Percentiles rank a stretch among this genome's conserved stretches.
These are phyloP conservation scores for Xylaria sp. DNA, from an alignment of 2,329 filamentous ascomycete species.

Conservation along the genomic window DNA sequence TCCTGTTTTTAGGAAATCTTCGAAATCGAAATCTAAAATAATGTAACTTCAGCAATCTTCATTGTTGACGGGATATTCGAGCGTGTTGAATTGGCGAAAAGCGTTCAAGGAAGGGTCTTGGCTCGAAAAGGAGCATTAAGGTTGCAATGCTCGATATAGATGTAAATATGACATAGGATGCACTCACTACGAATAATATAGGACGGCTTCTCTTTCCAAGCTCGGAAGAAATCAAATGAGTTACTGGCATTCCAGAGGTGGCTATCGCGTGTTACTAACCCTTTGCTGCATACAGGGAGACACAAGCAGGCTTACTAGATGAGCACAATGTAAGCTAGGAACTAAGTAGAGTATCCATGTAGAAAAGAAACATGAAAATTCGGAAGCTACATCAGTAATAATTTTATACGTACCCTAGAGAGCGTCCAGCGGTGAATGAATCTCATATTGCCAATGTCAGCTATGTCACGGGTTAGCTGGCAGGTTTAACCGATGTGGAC, in stretches of 20 bases:
- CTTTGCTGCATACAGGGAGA: not conserved
- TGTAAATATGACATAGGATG: no score
- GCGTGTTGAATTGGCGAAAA: no score
- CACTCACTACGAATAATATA: constrained; percentile 35
- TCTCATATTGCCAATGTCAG: constrained; percentile 38
- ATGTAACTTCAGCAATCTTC: no score
- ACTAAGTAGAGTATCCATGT: not conserved
- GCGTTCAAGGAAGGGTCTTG: no score
- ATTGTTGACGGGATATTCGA: no score
- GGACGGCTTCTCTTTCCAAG: constrained; percentile 51
- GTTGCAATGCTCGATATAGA: not conserved
- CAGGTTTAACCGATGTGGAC: not conserved
- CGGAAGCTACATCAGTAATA: not conserved
- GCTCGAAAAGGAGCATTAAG: not conserved
- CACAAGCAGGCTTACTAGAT: not conserved
- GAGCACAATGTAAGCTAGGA: not conserved
- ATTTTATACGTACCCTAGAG: constrained; percentile 42
- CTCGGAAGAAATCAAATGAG: constrained; percentile 56
- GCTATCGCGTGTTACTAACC: constrained; percentile 28
- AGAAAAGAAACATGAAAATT: not conserved
- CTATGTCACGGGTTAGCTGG: constrained; percentile 23
- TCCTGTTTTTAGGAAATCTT: constrained; percentile 40
- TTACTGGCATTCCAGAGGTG: constrained; percentile 57
- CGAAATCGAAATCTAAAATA: constrained; percentile 34
- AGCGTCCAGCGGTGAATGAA: constrained; percentile 51